Percentiles rank a stretch among this genome's conserved stretches.
phyloP scores from a whole-genome alignment of 2,329 filamentous ascomycete species.

The Ophiostoma piceae region DNA sequence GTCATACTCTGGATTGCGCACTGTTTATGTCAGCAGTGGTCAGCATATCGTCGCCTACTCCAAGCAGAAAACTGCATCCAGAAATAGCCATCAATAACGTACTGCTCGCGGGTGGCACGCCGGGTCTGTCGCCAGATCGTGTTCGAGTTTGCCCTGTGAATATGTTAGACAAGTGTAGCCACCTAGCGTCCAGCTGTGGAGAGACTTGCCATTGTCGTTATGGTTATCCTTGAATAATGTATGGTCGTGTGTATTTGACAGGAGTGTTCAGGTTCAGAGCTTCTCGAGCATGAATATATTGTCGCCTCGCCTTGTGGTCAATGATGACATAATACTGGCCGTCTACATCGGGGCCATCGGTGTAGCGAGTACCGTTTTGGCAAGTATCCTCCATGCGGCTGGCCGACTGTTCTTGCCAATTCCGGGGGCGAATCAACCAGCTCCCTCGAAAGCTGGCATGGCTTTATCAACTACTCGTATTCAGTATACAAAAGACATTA shows the following conservation, averaged over 20 bases:
- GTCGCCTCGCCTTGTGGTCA: background rate
- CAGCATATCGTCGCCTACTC: background rate
- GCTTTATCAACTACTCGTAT: background rate
- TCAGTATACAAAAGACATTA: too few species aligned
- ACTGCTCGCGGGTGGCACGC: slow-evolving; percentile 83
- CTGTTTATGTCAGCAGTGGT: slow-evolving; percentile 38
- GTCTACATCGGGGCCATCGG: slow-evolving; percentile 5
- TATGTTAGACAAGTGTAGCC: background rate
- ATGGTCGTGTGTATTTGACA: background rate
- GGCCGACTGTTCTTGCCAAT: background rate
- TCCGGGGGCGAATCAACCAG: background rate
- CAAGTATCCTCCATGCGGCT: background rate
- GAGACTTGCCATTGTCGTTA: background rate
- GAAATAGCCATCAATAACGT: slow-evolving; percentile 33
- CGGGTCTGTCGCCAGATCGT: slow-evolving; percentile 67
- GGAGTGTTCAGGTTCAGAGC: background rate
- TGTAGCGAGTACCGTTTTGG: background rate
- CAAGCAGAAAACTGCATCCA: too few species aligned
- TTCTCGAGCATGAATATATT: background rate
- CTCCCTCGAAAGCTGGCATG: background rate
- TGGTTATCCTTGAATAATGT: background rate
- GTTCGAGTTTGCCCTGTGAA: slow-evolving; percentile 43
- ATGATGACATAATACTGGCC: slow-evolving; percentile 10
- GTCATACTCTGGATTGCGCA: slow-evolving; percentile 81
- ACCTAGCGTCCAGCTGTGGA: background rate